Base-by-base conservation (phyloP, 352 stramenopile species). In the Phytophthora colocasiae region DNA sequence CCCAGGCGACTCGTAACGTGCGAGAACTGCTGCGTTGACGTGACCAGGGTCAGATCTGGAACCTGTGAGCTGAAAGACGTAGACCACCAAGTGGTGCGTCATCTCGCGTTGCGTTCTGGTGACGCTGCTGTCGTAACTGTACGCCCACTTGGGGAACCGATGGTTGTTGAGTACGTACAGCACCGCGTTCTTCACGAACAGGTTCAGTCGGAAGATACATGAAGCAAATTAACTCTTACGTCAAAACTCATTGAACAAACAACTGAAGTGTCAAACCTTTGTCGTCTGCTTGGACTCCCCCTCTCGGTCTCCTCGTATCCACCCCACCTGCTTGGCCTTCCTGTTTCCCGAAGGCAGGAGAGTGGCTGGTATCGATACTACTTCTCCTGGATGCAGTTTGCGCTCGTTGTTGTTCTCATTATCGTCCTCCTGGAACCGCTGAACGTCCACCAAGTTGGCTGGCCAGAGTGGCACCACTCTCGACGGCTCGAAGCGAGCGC, bases 161-260 rank as follows among this genome's bases (percentile, higher is more conserved):
- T 82, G 68, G 29, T 87, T 83, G 67, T 87, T 87, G 26, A 87
- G 60, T 39, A 83, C 69, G 48, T 63, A 87, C 32, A 83, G 17
- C 1, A 75, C 29, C 8, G 61, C 56, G 27, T 82, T 83, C 73
- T 87, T 19, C 47, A 26, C 15, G 36, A 43, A 41, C 34, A 40
- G 4, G 34, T 40, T 10, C 4, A 31, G 27, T 34, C 31, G 10
- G 7, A 1, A 22, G 22, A 22, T 11, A 34, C 6, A 34, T 34
- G 0, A 34, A 34, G 6, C 31, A 34, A 34, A 2, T 34, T 34
- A 34, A 11, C 31, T 34, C 7, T 9, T 34, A 34, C 31, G 31
- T 34, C 31, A 34, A 34, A 34, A 34, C 31, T 2, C 8, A 8
- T 8, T 34, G 29, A 41, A 1, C 22, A 22, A 24, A 41, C 14